Conservation (phyloP, 306 rosid species). For the Mucuna pruriens region DNA sequence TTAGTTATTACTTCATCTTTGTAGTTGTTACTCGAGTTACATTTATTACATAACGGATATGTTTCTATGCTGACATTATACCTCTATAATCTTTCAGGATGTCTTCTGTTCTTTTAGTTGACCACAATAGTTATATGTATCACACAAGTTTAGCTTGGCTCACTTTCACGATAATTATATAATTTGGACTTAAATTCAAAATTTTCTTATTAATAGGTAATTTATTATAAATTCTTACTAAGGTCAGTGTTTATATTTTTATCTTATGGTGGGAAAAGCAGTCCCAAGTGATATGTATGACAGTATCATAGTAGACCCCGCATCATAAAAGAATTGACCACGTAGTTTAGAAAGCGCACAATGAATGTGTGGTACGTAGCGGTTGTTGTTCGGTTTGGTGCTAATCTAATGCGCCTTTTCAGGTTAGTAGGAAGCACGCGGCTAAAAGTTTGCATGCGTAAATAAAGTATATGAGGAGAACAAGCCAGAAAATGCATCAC, state of each 20-base stretch:
- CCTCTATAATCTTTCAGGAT: neutral
- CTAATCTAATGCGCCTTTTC: slow-evolving; percentile 5
- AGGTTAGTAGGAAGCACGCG: slow-evolving; percentile 22
- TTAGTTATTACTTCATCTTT: neutral
- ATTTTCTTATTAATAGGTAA: neutral
- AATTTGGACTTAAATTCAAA: neutral
- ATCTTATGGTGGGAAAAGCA: neutral
- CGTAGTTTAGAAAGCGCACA: slow-evolving; percentile 30
- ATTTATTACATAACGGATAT: neutral
- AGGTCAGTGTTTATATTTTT: neutral
- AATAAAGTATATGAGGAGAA: slow-evolving; percentile 15
- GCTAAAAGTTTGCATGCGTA: neutral
- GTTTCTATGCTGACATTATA: neutral
- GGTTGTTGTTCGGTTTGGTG: neutral
- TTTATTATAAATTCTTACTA: neutral
- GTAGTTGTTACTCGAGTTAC: neutral
- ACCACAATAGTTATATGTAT: neutral
- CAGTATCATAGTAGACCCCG: neutral
- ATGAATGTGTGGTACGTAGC: slow-evolving; percentile 5
- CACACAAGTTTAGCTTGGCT: neutral
- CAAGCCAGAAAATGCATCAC: slow-evolving; percentile 14
- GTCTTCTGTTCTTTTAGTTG: neutral
- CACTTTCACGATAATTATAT: neutral
- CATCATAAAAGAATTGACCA: neutral
- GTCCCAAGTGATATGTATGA: neutral